Conservation (phyloP, 164 flowering plant genomes). For the Platanus orientalis region DNA sequence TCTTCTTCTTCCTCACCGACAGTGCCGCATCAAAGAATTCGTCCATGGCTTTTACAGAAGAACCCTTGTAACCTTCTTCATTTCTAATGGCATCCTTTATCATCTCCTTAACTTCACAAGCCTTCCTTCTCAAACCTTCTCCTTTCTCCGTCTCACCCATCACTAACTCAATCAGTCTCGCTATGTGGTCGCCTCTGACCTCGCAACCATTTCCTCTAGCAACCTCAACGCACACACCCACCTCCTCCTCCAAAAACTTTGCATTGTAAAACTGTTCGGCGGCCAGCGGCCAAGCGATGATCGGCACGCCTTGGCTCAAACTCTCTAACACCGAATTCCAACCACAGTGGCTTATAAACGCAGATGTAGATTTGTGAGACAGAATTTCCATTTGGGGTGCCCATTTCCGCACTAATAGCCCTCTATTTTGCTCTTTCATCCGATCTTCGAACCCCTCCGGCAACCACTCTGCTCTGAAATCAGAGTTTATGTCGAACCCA, state of each 20-base stretch:
- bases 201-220: conserved; percentile 13
- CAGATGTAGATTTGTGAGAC: conserved; percentile 15
- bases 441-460: conserved; percentile 29
- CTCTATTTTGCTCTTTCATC: conserved; percentile 6
- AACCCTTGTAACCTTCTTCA: conserved; percentile 1
- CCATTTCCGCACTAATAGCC: conserved; percentile 23
- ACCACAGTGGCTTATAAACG: conserved; percentile 18
- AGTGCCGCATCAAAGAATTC: too few species aligned
- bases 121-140: conserved; percentile 11
- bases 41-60: too few species aligned
- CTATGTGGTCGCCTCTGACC: conserved; percentile 4
- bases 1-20: too few species aligned
- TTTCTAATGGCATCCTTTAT: background rate
- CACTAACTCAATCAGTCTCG: conserved; percentile 2
- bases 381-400: conserved; percentile 11
- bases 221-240: too few species aligned
- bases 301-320: too few species aligned
- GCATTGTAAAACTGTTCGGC: conserved; percentile 20
- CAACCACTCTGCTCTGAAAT: conserved; percentile 28
- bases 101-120: background rate
- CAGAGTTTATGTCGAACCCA: conserved; percentile 12
- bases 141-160: conserved; percentile 10
- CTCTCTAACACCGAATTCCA: conserved; percentile 22
- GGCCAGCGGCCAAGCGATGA: conserved; percentile 16
- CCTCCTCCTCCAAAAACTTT: conserved; percentile 18